A percentile compares a stretch with the other conserved stretches of the same genome.
phyloP scores from a whole-genome alignment of 176 grass and related monocot species.

The Aegilops bicornis region DNA sequence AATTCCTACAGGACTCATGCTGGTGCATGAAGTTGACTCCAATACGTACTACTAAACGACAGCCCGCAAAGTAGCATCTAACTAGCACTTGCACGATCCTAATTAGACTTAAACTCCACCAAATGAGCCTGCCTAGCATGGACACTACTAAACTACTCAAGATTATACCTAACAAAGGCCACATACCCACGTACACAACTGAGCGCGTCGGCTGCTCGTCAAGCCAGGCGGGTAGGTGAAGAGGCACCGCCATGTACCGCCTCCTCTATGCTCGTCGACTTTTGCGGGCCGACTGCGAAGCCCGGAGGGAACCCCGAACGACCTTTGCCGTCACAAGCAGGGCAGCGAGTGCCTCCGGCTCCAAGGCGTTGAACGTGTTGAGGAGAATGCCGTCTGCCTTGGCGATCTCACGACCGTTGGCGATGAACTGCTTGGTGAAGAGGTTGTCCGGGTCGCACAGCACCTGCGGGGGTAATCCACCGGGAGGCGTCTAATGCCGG shows the following conservation, averaged over 20 bases:
- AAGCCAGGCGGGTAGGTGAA: constrained; percentile 26
- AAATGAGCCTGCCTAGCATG: too few species aligned
- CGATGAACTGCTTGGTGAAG: constrained; percentile 58
- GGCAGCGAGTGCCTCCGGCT: constrained; percentile 47
- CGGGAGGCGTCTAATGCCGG: constrained; percentile 9
- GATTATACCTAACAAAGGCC: too few species aligned
- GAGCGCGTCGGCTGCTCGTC: constrained; percentile 45
- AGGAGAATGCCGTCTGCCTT: constrained; percentile 36
- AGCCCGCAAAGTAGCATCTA: too few species aligned
- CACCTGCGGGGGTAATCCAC: background rate
- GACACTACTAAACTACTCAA: too few species aligned
- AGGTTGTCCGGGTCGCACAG: constrained; percentile 36
- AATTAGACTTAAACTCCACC: too few species aligned
- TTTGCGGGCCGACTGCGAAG: constrained; percentile 40
- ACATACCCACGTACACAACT: constrained; percentile 44
- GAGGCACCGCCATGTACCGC: background rate
- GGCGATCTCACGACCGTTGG: constrained; percentile 27
- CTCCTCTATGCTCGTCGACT: background rate
- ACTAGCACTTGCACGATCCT: too few species aligned
- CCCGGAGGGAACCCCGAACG: constrained; percentile 50
- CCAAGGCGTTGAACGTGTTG: constrained; percentile 59
- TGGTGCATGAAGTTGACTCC: too few species aligned
- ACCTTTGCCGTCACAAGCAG: too few species aligned
- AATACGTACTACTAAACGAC: too few species aligned
- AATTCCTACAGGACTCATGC: too few species aligned